Evolutionary conservation across 306 rosid species (phyloP).

Genomic region (Fagus crenata): DNA sequence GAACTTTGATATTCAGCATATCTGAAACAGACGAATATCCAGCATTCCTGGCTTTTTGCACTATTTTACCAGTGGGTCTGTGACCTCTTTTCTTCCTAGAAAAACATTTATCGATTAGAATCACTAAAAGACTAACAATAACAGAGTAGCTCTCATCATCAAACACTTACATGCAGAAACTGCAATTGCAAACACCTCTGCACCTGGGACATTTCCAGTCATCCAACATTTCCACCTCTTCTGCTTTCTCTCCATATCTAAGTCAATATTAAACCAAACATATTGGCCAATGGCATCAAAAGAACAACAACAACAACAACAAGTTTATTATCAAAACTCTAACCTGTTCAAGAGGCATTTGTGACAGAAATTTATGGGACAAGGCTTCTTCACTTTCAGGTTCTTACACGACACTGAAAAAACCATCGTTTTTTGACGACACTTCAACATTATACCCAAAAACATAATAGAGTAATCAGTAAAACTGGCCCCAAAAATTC

Average conservation of each 20-base stretch:
- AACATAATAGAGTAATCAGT: background rate
- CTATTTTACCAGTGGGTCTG: conserved; percentile 64
- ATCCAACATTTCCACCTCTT: conserved; percentile 36
- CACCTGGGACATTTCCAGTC: conserved; percentile 84
- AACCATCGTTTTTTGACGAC: conserved; percentile 72
- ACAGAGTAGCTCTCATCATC: background rate
- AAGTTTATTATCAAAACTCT: background rate
- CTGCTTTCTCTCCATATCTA: conserved; percentile 75
- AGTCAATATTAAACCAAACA: conserved; percentile 9
- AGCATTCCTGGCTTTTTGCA: conserved; percentile 45
- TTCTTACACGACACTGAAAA: conserved; percentile 57
- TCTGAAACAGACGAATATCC: conserved; percentile 72
- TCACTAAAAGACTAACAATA: background rate
- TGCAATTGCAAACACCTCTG: conserved; percentile 72
- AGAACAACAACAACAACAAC: background rate
- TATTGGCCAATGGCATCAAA: background rate
- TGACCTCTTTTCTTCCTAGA: conserved; percentile 68
- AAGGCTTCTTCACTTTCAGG: conserved; percentile 37
- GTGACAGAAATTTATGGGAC: conserved; percentile 52
- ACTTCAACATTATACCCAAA: conserved; percentile 39
- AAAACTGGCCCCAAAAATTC: background rate
- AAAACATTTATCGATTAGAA: conserved; percentile 19
- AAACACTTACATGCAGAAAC: conserved; percentile 62
- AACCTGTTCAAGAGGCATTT: conserved; percentile 82
- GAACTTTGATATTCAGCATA: conserved; percentile 36